phyloP scores from a whole-genome alignment of 371 early-diverging fungal genomes.

The Fennellomyces sp. region DNA sequence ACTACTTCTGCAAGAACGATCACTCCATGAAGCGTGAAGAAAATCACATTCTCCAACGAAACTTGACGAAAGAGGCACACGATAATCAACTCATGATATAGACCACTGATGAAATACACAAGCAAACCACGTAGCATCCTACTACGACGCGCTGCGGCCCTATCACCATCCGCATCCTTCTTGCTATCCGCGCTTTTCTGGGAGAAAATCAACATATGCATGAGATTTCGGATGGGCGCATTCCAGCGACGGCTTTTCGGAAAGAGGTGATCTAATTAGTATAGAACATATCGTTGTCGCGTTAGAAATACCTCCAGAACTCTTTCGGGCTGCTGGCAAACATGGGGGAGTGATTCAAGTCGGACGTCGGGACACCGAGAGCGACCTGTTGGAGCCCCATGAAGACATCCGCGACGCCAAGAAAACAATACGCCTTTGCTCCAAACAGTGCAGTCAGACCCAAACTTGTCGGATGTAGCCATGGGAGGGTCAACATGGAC shows the following conservation, averaged over 20 bases:
- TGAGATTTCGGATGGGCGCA: conserved; percentile 24
- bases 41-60: conserved; percentile 37
- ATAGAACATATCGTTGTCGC: background rate
- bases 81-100: conserved; percentile 39
- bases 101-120: conserved; percentile 35
- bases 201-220: conserved; percentile 25
- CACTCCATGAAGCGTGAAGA: conserved; percentile 35
- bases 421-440: conserved; percentile 28
- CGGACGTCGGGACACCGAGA: conserved; percentile 22
- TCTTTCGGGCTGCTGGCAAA: conserved; percentile 35
- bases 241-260: conserved; percentile 40
- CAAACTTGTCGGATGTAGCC: conserved; percentile 21
- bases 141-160: conserved; percentile 3
- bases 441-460: conserved; percentile 27
- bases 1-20: conserved; percentile 4
- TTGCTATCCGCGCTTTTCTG: background rate
- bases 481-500: conserved; percentile 16
- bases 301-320: conserved; percentile 38
- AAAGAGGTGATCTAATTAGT: background rate
- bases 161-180: background rate
- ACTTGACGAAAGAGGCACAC: conserved; percentile 32
- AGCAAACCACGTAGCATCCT: conserved; percentile 21
- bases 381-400: conserved; percentile 26
- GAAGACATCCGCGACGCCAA: conserved; percentile 28
- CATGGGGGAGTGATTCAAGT: conserved; percentile 31